A percentile compares a stretch with the other conserved stretches of the same genome.
These are phyloP conservation scores for Solanum hybrid DNA, from an alignment of 305 asterid species.

Conservation along the genomic window DNA sequence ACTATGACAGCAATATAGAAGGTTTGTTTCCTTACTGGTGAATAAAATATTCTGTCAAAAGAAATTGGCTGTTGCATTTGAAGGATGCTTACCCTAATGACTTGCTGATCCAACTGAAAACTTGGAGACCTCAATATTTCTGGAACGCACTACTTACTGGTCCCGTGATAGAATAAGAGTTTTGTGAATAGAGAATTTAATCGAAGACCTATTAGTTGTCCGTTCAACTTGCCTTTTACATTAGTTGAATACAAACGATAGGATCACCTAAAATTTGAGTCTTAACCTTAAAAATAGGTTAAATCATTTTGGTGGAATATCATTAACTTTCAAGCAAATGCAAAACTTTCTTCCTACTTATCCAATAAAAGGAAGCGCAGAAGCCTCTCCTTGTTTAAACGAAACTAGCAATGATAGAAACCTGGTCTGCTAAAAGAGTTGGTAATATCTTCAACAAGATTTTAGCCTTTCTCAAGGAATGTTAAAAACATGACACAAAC, in stretches of 20 bases:
- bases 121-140: neutral
- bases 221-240: neutral
- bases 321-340: neutral
- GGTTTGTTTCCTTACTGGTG: neutral
- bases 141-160: neutral
- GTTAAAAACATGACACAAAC: neutral
- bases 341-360: neutral
- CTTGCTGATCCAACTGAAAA: neutral
- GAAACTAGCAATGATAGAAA: neutral
- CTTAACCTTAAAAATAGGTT: neutral
- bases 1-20: neutral
- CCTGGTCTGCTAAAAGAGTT: neutral
- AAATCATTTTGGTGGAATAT: neutral
- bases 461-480: neutral
- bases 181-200: neutral
- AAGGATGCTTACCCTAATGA: neutral
- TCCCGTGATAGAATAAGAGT: neutral
- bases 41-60: neutral
- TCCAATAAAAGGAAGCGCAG: neutral
- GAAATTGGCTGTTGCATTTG: neutral
- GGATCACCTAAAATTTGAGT: neutral
- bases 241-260: neutral
- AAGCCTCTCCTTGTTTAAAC: neutral
- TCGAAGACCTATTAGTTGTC: neutral
- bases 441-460: neutral